Evolutionary conservation across 768 basidiomycete species (phyloP), one percentile per base, ranked within the genome.

Genomic region (Phanerodontia chrysosporium): DNA sequence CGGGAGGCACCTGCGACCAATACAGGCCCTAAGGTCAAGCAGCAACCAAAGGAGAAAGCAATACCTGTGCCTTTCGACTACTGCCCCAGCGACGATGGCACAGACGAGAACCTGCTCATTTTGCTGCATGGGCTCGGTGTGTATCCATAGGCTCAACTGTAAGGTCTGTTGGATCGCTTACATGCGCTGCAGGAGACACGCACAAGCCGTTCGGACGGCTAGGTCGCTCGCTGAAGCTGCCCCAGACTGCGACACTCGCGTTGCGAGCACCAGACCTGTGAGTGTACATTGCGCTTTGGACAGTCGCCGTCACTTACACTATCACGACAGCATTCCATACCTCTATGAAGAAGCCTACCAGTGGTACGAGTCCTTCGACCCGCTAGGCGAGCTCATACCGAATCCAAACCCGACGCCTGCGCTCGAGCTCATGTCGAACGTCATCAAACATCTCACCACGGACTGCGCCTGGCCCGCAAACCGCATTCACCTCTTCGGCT

Each of bases 401-500:
- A 74, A 76, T 9, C 92, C 93, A 1, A 84, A 96, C 66, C 94
- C 93, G 12, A 85, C 86, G 0, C 68, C 80, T 0, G 86, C 85
- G 0, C 76, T 94, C 57, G 75, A 83, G 8, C 73, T 84, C 36
- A 72, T 95, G 32, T 68, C 67, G 13, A 74, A 73, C 24, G 72
- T 86, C 49, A 58, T 92, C 55, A 70, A 75, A 2, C 78, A 90
- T 65, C 81, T 95, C 53, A 76, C 75, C 18, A 64, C 71, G 4
- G 80, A 82, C 42, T 90, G 86, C 65, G 62, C 72, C 0, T 97
- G 93, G 94, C 75, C 84, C 6, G 65, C 78, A 0, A 58, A 81
- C 10, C 76, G 80, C n/a, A 87, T 97, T 42, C 94, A 97, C 68
- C 67, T 94, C 48, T 90, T 95, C 58, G 94, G 94, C 2, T 97